phyloP scores from a whole-genome alignment of 2,329 filamentous ascomycete genomes.

The Colletotrichum godetiae region DNA sequence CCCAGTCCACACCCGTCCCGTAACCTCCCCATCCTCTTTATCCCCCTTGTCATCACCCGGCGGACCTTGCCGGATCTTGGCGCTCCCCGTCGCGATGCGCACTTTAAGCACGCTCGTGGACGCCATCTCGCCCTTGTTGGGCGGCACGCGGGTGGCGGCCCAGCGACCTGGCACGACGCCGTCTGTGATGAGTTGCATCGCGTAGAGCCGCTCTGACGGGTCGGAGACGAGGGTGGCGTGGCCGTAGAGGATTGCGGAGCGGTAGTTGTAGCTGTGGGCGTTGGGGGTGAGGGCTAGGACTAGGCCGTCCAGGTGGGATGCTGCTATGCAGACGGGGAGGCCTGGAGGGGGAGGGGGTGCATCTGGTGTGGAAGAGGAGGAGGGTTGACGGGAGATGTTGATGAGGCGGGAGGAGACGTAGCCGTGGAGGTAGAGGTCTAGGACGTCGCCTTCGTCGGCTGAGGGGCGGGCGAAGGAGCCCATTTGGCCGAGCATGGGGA shows the following conservation, averaged over 20 bases:
- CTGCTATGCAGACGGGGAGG: conserved; percentile 78
- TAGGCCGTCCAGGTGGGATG: conserved; percentile 81
- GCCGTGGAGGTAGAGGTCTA: conserved; percentile 86
- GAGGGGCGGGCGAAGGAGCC: conserved; percentile 75
- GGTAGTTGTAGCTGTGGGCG: conserved; percentile 88
- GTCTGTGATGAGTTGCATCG: conserved; percentile 83
- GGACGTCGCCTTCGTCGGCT: conserved; percentile 69
- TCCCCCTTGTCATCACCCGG: conserved; percentile 67
- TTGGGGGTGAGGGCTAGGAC: conserved; percentile 84
- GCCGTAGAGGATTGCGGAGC: conserved; percentile 82
- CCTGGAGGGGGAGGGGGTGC: conserved; percentile 52
- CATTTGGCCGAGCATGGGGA: conserved; percentile 90
- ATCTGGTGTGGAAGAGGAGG: neutral
- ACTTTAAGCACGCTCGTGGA: conserved; percentile 80
- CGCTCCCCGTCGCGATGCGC: conserved; percentile 76
- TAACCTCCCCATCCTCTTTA: conserved; percentile 53
- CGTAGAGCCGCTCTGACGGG: conserved; percentile 77
- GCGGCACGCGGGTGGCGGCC: conserved; percentile 75
- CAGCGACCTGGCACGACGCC: conserved; percentile 77
- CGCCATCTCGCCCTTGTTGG: conserved; percentile 78
- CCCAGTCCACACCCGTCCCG: conserved; percentile 64
- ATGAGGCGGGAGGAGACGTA: conserved; percentile 85
- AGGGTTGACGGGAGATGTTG: conserved; percentile 61
- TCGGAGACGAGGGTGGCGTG: conserved; percentile 76
- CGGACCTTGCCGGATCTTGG: conserved; percentile 76